These are phyloP conservation scores for Nigrospora oryzae DNA, from an alignment of 2,329 filamentous ascomycete species.

Conservation along the genomic window DNA sequence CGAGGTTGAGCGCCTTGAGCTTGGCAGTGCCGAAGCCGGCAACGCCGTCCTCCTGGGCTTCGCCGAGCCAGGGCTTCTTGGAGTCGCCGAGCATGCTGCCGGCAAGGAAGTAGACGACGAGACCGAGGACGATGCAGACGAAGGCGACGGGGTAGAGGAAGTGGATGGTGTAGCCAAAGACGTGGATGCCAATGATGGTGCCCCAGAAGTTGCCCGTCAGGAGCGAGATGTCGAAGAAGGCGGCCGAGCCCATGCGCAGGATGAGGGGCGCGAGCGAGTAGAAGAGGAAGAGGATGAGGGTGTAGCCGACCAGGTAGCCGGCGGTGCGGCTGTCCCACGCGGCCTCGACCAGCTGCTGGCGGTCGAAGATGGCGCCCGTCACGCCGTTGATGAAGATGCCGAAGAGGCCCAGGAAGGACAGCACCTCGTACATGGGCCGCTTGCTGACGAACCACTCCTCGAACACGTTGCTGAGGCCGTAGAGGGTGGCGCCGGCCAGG, in stretches of 20 bases:
- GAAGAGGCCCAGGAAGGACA: constrained; percentile 84
- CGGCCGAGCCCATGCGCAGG: constrained; percentile 81
- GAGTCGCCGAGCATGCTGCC: constrained; percentile 78
- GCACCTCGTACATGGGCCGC: constrained; percentile 82
- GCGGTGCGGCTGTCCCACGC: constrained; percentile 60
- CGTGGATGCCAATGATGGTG: constrained; percentile 79
- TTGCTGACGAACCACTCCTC: constrained; percentile 92
- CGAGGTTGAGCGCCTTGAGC: constrained; percentile 58
- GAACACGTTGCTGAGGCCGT: constrained; percentile 83
- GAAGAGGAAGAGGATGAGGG: constrained; percentile 72
- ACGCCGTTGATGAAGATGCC: constrained; percentile 86
- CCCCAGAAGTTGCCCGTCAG: constrained; percentile 97
- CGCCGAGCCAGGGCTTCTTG: constrained; percentile 90
- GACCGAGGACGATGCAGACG: constrained; percentile 78
- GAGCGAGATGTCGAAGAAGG: constrained; percentile 94
- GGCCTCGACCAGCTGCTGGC: constrained; percentile 56
- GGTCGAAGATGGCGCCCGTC: constrained; percentile 88
- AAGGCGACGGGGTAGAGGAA: constrained; percentile 96
- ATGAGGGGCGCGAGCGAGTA: constrained; percentile 83
- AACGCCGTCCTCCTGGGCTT: constrained; percentile 74
- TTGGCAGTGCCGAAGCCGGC: constrained; percentile 80
- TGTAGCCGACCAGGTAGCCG: constrained; percentile 86
- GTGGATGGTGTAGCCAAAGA: constrained; percentile 74
- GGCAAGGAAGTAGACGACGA: constrained; percentile 80
- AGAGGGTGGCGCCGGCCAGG: constrained; percentile 79